These are phyloP conservation scores for Alternaria sp. DNA, from an alignment of 2,329 filamentous ascomycete genomes.

Conservation along the genomic window DNA sequence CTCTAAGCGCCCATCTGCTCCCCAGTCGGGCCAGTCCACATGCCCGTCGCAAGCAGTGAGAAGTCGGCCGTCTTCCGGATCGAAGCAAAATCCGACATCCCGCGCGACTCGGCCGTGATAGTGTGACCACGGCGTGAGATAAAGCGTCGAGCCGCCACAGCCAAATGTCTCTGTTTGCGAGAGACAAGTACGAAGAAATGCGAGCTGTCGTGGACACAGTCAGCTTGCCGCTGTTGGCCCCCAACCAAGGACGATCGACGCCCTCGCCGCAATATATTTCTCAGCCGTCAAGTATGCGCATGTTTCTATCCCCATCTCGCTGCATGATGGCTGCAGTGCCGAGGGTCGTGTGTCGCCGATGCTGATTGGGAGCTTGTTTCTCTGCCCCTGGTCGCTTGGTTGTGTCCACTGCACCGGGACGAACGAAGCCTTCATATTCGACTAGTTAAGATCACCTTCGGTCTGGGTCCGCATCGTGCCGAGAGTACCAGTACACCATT, in stretches of 20 bases:
- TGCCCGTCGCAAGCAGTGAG: slow-evolving; percentile 17
- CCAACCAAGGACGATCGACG: slow-evolving; percentile 7
- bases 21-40: slow-evolving; percentile 20
- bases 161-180: neutral
- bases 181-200: slow-evolving; percentile 1
- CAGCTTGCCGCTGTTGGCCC: slow-evolving; percentile 19
- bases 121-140: slow-evolving; percentile 43
- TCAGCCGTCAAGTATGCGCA: slow-evolving; percentile 16
- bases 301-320: slow-evolving; percentile 22
- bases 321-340: slow-evolving; percentile 25
- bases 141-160: slow-evolving; percentile 15
- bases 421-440: slow-evolving; percentile 18
- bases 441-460: slow-evolving; percentile 4
- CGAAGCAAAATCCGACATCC: slow-evolving; percentile 10
- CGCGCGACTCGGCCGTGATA: slow-evolving; percentile 35
- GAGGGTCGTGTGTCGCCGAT: slow-evolving; percentile 10
- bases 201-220: slow-evolving; percentile 18
- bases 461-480: slow-evolving; percentile 2
- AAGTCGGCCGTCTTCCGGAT: slow-evolving; percentile 3
- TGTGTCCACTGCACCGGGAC: slow-evolving; percentile 15
- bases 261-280: slow-evolving; percentile 24
- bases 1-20: slow-evolving; percentile 45
- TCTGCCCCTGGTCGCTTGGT: slow-evolving; percentile 25
- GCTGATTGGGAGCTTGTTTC: slow-evolving; percentile 32
- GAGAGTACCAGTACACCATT: slow-evolving; percentile 7